These are phyloP conservation scores for Plasmodium blacklocki DNA, from an alignment of 169 alveolate genomes.

Conservation along the genomic window DNA sequence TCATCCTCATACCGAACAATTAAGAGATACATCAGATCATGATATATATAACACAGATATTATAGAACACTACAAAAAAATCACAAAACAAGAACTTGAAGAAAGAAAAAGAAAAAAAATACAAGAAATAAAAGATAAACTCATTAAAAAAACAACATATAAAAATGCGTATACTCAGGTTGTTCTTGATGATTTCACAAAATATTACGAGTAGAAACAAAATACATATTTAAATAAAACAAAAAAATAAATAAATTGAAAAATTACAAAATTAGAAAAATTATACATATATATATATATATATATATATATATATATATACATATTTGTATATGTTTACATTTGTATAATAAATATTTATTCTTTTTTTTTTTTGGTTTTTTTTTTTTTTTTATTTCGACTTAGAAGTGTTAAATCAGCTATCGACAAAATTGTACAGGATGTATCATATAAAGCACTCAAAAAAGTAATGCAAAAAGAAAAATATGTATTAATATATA, in stretches of 20 bases:
- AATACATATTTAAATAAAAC: slow-evolving; percentile 1
- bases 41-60: slow-evolving; percentile 26
- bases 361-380: slow-evolving; percentile 3
- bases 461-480: slow-evolving; percentile 17
- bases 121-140: slow-evolving; percentile 12
- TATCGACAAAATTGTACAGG: slow-evolving; percentile 42
- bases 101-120: slow-evolving; percentile 21
- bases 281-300: no score
- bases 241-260: neutral
- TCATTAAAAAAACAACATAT: slow-evolving; percentile 33
- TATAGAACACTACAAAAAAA: slow-evolving; percentile 60
- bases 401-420: slow-evolving; percentile 33
- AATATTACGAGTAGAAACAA: slow-evolving; percentile 57
- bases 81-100: slow-evolving; percentile 14
- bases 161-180: slow-evolving; percentile 61
- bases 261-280: no score
- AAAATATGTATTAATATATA: neutral
- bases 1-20: neutral
- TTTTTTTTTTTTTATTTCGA: slow-evolving; percentile 4
- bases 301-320: no score
- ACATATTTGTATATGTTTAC: no score
- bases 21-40: slow-evolving; percentile 29
- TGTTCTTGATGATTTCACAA: slow-evolving; percentile 52
- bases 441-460: slow-evolving; percentile 46
- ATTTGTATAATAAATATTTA: neutral